These are phyloP conservation scores for Linanthus parryae DNA, from an alignment of 148 eudicot genomes.

Conservation along the genomic window DNA sequence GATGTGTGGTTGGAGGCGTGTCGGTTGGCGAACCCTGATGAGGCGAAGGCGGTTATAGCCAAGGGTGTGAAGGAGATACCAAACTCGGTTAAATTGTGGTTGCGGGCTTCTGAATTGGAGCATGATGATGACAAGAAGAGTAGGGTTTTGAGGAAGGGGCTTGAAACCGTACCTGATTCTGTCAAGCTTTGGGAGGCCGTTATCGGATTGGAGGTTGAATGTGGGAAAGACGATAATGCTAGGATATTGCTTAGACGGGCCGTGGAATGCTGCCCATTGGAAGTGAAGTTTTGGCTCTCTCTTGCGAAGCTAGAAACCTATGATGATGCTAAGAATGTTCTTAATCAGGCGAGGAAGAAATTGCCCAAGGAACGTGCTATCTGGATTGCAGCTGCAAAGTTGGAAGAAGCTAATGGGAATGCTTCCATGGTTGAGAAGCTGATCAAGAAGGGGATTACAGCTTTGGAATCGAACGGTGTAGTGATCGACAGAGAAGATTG, in stretches of 20 bases:
- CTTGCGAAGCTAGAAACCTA: slow-evolving; percentile 87
- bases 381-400: slow-evolving; percentile 90
- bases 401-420: slow-evolving; percentile 93
- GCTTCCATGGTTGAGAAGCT: slow-evolving; percentile 75
- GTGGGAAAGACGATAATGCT: slow-evolving; percentile 88
- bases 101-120: slow-evolving; percentile 83
- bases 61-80: slow-evolving; percentile 82
- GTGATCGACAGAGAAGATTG: slow-evolving; percentile 85
- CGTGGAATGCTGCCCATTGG: slow-evolving; percentile 91
- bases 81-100: slow-evolving; percentile 88
- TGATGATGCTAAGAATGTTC: slow-evolving; percentile 77
- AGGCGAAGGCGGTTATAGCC: slow-evolving; percentile 93
- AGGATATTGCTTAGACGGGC: slow-evolving; percentile 74
- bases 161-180: slow-evolving; percentile 83
- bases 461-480: slow-evolving; percentile 73
- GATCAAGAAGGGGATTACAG: slow-evolving; percentile 80
- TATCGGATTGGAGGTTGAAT: slow-evolving; percentile 89
- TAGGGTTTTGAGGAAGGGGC: slow-evolving; percentile 84
- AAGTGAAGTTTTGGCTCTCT: slow-evolving; percentile 90
- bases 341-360: slow-evolving; percentile 75
- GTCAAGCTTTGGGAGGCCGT: slow-evolving; percentile 96
- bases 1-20: slow-evolving; percentile 97
- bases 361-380: slow-evolving; percentile 92
- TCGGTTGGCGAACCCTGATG: slow-evolving; percentile 62
- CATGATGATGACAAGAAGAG: slow-evolving; percentile 71